phyloP scores from a whole-genome alignment of 495 filamentous ascomycete genomes.

The Daldinia decipiens region DNA sequence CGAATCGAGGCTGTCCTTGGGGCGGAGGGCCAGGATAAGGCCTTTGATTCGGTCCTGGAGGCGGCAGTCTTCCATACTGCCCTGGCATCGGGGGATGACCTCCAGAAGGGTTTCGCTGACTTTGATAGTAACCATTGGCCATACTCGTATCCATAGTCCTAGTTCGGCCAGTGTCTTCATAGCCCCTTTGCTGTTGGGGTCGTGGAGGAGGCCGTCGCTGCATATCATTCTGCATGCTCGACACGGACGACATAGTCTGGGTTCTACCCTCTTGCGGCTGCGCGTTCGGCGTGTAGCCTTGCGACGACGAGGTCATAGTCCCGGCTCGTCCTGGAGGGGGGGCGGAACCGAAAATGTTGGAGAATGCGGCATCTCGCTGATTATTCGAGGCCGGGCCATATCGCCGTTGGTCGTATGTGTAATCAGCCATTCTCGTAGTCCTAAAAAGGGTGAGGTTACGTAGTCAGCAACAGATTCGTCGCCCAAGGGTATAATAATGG shows the following conservation, averaged over 20 bases:
- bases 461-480: slow-evolving; percentile 35
- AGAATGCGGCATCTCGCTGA: slow-evolving; percentile 94
- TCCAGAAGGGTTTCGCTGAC: slow-evolving; percentile 61
- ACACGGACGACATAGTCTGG: slow-evolving; percentile 90
- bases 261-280: slow-evolving; percentile 70
- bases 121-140: slow-evolving; percentile 66
- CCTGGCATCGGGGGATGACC: slow-evolving; percentile 49
- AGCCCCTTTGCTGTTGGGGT: slow-evolving; percentile 65
- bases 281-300: slow-evolving; percentile 49
- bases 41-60: slow-evolving; percentile 42
- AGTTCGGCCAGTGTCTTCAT: slow-evolving; percentile 51
- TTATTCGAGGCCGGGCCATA: slow-evolving; percentile 75
- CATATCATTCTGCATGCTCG: slow-evolving; percentile 66
- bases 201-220: slow-evolving; percentile 69
- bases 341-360: slow-evolving; percentile 92
- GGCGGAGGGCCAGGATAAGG: slow-evolving; percentile 68
- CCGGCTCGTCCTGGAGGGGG: slow-evolving; percentile 88
- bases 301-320: slow-evolving; percentile 79
- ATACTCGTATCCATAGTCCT: slow-evolving; percentile 55
- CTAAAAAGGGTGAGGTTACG: slow-evolving; percentile 37
- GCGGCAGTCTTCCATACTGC: slow-evolving; percentile 42
- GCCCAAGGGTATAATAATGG: slow-evolving; percentile 15
- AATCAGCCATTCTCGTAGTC: slow-evolving; percentile 78
- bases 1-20: slow-evolving; percentile 48
- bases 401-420: slow-evolving; percentile 76